phyloP scores from a whole-genome alignment of 805 yeast genomes.

The Candida methanosorbosa region DNA sequence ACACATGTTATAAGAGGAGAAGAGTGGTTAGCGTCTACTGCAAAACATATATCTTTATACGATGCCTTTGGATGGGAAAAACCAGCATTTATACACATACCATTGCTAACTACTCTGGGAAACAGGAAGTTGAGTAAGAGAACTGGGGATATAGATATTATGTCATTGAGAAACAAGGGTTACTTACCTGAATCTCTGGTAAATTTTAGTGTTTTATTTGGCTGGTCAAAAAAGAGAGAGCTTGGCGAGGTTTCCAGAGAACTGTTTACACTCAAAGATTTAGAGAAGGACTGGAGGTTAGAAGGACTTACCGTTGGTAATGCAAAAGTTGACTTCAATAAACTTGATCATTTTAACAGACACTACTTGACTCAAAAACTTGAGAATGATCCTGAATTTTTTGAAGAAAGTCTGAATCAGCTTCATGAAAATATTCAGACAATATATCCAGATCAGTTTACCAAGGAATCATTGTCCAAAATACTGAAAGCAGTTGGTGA shows the following conservation, averaged over 20 bases:
- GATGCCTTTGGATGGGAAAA: conserved; percentile 77
- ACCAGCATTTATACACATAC: conserved; percentile 84
- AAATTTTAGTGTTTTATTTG: conserved; percentile 83
- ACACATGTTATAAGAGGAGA: conserved; percentile 96
- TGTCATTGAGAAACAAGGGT: conserved; percentile 49
- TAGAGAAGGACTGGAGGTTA: conserved; percentile 49
- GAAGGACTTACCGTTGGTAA: conserved; percentile 84
- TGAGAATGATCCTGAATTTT: conserved; percentile 22
- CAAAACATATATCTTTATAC: conserved; percentile 86
- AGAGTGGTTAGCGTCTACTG: conserved; percentile 96
- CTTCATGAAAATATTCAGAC: conserved; percentile 13
- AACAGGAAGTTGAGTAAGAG: conserved; percentile 83
- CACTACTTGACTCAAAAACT: conserved; percentile 45
- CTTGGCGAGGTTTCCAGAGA: conserved; percentile 42
- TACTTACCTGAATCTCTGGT: conserved; percentile 79
- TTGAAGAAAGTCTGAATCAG: conserved; percentile 28
- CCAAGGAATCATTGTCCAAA: conserved; percentile 24
- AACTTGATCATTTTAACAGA: conserved; percentile 72
- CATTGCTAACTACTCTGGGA: conserved; percentile 63
- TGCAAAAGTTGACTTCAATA: conserved; percentile 79
- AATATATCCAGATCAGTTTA: conserved; percentile 7
- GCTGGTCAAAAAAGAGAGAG: conserved; percentile 82
- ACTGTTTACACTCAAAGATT: conserved; percentile 39
- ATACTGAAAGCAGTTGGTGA: conserved; percentile 39
- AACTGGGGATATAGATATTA: conserved; percentile 70